Evolutionary conservation across 805 yeast genomes (phyloP).

Genomic region (Candida vartiovaarae): DNA sequence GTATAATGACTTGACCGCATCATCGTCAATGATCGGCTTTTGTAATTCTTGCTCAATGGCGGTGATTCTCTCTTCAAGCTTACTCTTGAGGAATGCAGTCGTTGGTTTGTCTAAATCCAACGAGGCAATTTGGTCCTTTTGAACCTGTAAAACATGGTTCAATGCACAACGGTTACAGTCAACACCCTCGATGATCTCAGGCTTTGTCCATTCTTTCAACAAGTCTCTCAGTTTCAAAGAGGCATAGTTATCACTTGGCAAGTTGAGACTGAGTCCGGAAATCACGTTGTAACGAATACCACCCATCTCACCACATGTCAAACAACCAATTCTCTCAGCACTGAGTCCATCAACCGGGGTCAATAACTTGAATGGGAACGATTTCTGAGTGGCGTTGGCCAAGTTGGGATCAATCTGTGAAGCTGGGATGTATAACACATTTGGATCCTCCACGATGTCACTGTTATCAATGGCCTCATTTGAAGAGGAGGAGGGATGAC

Average conservation of each 20-base stretch:
- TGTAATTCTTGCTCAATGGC: constrained; percentile 47
- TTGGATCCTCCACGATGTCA: constrained; percentile 48
- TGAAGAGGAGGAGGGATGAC: constrained; percentile 8
- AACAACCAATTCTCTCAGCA: constrained; percentile 86
- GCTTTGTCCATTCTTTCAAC: constrained; percentile 59
- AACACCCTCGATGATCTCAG: constrained; percentile 88
- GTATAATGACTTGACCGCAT: constrained; percentile 64
- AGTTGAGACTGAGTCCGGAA: constrained; percentile 64
- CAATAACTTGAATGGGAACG: constrained; percentile 48
- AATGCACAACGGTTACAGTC: constrained; percentile 93
- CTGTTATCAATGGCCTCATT: constrained; percentile 29
- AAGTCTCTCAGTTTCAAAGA: constrained; percentile 43
- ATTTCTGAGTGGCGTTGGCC: constrained; percentile 33
- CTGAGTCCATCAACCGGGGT: constrained; percentile 91
- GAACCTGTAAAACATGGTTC: constrained; percentile 46
- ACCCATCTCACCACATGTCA: constrained; percentile 88
- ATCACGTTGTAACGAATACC: constrained; percentile 80
- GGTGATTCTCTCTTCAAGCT: constrained; percentile 38
- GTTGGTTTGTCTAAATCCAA: constrained; percentile 18
- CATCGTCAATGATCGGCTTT: constrained; percentile 72
- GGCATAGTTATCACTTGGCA: constrained; percentile 45
- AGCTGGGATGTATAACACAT: constrained; percentile 65
- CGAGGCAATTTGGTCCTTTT: constrained; percentile 31
- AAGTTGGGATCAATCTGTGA: constrained; percentile 70
- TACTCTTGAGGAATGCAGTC: constrained; percentile 24